Base-by-base conservation (phyloP, 2,329 filamentous ascomycete species). In the Penicillium sp. region DNA sequence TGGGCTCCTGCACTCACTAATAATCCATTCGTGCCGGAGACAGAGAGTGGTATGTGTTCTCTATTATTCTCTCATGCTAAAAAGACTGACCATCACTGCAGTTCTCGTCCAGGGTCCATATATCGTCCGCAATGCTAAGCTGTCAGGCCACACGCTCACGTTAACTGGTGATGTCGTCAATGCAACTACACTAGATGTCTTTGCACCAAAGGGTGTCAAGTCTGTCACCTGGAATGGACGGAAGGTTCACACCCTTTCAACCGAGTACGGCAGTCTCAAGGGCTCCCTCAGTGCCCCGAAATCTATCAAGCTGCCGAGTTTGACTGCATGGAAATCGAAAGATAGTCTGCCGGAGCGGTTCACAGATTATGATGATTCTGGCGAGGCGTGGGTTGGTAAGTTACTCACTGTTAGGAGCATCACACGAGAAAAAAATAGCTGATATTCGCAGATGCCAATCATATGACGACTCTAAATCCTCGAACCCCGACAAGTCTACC, bases 21-120 rank as follows among this genome's bases (percentile, higher is more conserved):
- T 5, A 67, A 84, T 55, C 81, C 81, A 0, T 67, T 75, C 22
- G 75, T 78, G 0, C 71, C 72, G 0, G 74, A 73, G 2, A 72
- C 79, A 28, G 71, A 79, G 40, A 81, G 80, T 19, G 71, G 79
- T 81, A 57, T 55, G 70, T 58, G 25, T 22, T 4, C 2, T 19
- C 2, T 0, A 3, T 4, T 1, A 19, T 26, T 0, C 19, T 17
- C 14, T 10, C 0, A 16, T 50, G 17, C 3, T 2, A 1, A 14
- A 6, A 12, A 38, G 0, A 26, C 16, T 47, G 19, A 45, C 33
- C n/a, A 41, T 2, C 5, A 25, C 19, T 12, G 8, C 31, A 81
- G 78, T 83, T 5, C 68, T 83, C 12, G 73, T 84, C 2, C 77
- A 81, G 22, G 81, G 81, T 0, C 78, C 80, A 0, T 82, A 82